These are phyloP conservation scores for Thinopyrum obtusiflorum DNA, from an alignment of 202 grass and related monocot genomes.

Conservation along the genomic window DNA sequence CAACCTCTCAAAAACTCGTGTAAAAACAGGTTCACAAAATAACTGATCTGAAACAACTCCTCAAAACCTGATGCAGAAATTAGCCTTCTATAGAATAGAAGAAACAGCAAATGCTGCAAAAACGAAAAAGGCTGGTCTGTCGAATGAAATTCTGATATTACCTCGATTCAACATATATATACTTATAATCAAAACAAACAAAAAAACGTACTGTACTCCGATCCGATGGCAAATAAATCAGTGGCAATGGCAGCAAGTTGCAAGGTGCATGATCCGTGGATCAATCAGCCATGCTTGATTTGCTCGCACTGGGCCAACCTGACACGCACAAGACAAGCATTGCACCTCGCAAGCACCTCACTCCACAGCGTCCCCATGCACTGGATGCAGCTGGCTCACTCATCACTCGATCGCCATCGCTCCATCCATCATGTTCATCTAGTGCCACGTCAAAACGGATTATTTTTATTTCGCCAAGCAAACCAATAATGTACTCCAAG, in stretches of 20 bases:
- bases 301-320: conserved; percentile 18
- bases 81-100: background rate
- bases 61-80: background rate
- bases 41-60: background rate
- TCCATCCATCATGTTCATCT: background rate
- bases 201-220: too few relatives aligned
- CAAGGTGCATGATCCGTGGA: background rate
- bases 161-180: background rate
- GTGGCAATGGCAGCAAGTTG: background rate
- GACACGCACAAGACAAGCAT: background rate
- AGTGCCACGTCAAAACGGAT: background rate
- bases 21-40: background rate
- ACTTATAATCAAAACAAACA: too few relatives aligned
- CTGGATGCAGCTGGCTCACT: background rate
- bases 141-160: background rate
- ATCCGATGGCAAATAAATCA: too few relatives aligned
- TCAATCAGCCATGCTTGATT: conserved; percentile 1
- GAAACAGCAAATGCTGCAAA: background rate
- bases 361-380: conserved; percentile 3
- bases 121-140: background rate
- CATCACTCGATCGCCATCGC: background rate
- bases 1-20: background rate
- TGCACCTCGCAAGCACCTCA: background rate
- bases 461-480: background rate
- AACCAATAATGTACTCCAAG: background rate